phyloP scores from a whole-genome alignment of 2,329 filamentous ascomycete genomes.

The Penicillium sp. region DNA sequence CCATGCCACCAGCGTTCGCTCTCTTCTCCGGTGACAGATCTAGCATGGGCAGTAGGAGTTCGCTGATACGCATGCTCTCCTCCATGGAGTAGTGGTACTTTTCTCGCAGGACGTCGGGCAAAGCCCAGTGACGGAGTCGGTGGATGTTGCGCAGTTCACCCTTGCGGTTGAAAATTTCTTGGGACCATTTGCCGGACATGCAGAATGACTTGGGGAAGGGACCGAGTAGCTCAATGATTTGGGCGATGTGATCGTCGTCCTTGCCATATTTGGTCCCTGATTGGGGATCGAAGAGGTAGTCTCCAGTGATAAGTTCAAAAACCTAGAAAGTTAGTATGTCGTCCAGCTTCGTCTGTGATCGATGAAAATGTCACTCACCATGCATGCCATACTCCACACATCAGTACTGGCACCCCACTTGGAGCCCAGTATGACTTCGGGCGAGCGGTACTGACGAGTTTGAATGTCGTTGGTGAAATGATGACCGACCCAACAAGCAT shows the following conservation, averaged over 20 bases:
- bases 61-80: constrained; percentile 72
- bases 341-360: not conserved
- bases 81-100: constrained; percentile 94
- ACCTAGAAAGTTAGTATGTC: constrained; percentile 55
- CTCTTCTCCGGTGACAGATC: constrained; percentile 83
- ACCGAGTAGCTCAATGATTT: constrained; percentile 95
- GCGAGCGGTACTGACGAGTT: constrained; percentile 93
- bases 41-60: constrained; percentile 87
- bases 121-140: constrained; percentile 88
- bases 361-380: constrained; percentile 61
- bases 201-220: constrained; percentile 90
- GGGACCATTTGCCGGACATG: constrained; percentile 91
- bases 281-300: constrained; percentile 97
- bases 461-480: constrained; percentile 99
- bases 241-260: constrained; percentile 97
- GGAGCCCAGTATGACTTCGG: constrained; percentile 91
- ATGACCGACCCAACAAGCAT: constrained; percentile 97
- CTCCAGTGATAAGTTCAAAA: constrained; percentile 95
- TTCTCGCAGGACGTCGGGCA: constrained; percentile 87
- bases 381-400: constrained; percentile 98
- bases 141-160: constrained; percentile 98
- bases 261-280: constrained; percentile 99
- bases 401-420: constrained; percentile 99
- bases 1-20: constrained; percentile 95
- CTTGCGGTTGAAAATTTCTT: constrained; percentile 98